These are phyloP conservation scores for Saccharum hybrid DNA, from an alignment of 202 grass and related monocot genomes.

Conservation along the genomic window DNA sequence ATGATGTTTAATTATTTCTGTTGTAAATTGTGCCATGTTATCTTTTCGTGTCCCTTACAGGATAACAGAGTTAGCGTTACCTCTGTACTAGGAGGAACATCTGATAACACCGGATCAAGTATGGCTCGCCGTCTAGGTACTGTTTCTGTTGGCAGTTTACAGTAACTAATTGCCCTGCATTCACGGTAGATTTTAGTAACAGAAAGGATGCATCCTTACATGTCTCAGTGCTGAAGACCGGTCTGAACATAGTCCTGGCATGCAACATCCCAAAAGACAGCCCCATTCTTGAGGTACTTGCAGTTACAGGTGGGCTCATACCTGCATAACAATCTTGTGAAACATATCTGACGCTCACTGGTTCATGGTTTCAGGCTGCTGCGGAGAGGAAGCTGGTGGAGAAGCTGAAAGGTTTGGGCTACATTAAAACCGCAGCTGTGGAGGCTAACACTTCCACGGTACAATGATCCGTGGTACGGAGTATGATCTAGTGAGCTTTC, in stretches of 20 bases:
- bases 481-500: not conserved
- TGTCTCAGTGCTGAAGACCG: conserved; percentile 80
- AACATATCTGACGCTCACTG: not conserved
- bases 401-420: conserved; percentile 72
- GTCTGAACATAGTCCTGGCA: conserved; percentile 74
- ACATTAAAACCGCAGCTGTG: conserved; percentile 38
- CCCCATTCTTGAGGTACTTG: conserved; percentile 82
- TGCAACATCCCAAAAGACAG: conserved; percentile 97
- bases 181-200: not conserved
- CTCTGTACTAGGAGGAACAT: conserved; percentile 82
- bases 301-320: not conserved
- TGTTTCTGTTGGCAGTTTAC: not conserved
- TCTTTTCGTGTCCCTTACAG: conserved; percentile 43
- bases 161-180: not conserved
- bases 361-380: conserved; percentile 59
- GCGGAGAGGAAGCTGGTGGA: conserved; percentile 85
- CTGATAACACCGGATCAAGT: conserved; percentile 83
- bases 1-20: not conserved
- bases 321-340: not conserved
- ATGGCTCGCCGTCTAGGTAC: conserved; percentile 83
- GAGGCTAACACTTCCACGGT: conserved; percentile 13
- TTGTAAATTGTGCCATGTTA: not conserved
- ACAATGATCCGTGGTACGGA: not conserved
- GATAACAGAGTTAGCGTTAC: conserved; percentile 71
- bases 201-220: not conserved